Evolutionary conservation across 1,284 basidiomycete genomes (phyloP), one percentile per base, ranked within the genome.

Genomic region (Trichosporon sp.): DNA sequence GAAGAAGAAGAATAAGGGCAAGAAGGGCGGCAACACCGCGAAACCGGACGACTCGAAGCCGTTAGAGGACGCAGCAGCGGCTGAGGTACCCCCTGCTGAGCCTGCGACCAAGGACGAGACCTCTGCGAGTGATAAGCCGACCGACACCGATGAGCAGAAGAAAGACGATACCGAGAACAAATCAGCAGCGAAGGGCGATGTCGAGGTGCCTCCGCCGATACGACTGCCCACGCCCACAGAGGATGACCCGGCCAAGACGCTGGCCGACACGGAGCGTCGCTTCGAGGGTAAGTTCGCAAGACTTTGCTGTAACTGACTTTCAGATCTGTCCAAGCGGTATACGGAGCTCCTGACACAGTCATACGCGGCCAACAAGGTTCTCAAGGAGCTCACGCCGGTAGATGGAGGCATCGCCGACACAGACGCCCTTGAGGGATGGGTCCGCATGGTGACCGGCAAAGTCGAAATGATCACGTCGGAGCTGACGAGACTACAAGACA

Each of bases 351-450:
- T 73, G 10, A 62, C 66, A 3, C 74, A 75, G 54, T 65, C 70
- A 2, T 64, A 75, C 23, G 86, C 87, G 6, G 88, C 86, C n/a
- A 89, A 92, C 73, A 79, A 81, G 31, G 79, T 91, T 3, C 77
- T 95, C 54, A 84, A 81, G n/a, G 89, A 91, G 65, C 75, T 89
- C 5, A 90, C 90, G 0, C 87, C 91, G 0, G 73, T 92, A 3
- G 85, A 88, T 68, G 86, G 72, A 6, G 77, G 85, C 21, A 82
- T 89, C 11, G 81, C 84, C 34, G 89, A 95, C 69, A 74, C 82
- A 4, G 84, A 86, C 60, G 87, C 86, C 7, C 80, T 96, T 33
- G 86, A 87, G 27, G 88, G 89, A 58, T 90, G 89, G 80, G 80
- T 95, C 21, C 80, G 85, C 69, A 89, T 86, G 76, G 76, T 89